Percentiles rank a stretch among this genome's conserved stretches.
phyloP scores from a whole-genome alignment of 2,329 filamentous ascomycete species.

The Exophiala sp. region DNA sequence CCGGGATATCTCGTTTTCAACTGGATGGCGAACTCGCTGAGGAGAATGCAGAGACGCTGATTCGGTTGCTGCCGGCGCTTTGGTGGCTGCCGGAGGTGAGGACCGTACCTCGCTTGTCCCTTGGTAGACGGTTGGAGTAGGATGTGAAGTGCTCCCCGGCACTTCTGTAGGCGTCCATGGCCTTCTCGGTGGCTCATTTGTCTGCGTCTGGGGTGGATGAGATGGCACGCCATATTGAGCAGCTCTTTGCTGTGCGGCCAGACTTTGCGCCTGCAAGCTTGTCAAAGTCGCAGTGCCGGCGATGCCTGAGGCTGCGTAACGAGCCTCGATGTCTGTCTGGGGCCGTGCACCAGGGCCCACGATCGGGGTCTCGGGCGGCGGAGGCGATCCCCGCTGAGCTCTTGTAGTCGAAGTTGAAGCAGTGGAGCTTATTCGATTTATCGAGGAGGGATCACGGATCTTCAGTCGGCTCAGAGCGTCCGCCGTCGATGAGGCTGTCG shows the following conservation, averaged over 20 bases:
- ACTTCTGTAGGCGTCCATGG: constrained; percentile 95
- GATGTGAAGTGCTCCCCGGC: constrained; percentile 78
- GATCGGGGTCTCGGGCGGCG: constrained; percentile 86
- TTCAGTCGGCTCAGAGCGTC: constrained; percentile 38
- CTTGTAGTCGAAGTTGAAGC: constrained; percentile 90
- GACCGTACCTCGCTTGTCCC: constrained; percentile 65
- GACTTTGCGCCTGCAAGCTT: constrained; percentile 73
- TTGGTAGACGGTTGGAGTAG: constrained; percentile 86
- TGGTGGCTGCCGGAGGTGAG: constrained; percentile 35
- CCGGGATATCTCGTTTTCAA: constrained; percentile 80
- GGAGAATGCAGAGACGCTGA: constrained; percentile 29
- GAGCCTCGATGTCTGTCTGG: constrained; percentile 77
- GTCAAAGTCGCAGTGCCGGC: constrained; percentile 77
- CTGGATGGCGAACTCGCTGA: constrained; percentile 55
- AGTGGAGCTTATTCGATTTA: constrained; percentile 66
- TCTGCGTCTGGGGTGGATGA: constrained; percentile 33
- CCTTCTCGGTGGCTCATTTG: constrained; percentile 45
- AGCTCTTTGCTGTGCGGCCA: constrained; percentile 65
- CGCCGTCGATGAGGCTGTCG: constrained; percentile 32
- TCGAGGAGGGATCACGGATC: constrained; percentile 48
- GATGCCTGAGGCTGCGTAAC: constrained; percentile 86
- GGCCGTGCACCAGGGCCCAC: constrained; percentile 60
- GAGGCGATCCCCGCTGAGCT: constrained; percentile 85
- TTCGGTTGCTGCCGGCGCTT: constrained; percentile 38
- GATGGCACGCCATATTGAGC: constrained; percentile 64